Percentiles rank a stretch among this genome's conserved stretches.
These are phyloP conservation scores for Inga laurina DNA, from an alignment of 306 rosid genomes.

Conservation along the genomic window DNA sequence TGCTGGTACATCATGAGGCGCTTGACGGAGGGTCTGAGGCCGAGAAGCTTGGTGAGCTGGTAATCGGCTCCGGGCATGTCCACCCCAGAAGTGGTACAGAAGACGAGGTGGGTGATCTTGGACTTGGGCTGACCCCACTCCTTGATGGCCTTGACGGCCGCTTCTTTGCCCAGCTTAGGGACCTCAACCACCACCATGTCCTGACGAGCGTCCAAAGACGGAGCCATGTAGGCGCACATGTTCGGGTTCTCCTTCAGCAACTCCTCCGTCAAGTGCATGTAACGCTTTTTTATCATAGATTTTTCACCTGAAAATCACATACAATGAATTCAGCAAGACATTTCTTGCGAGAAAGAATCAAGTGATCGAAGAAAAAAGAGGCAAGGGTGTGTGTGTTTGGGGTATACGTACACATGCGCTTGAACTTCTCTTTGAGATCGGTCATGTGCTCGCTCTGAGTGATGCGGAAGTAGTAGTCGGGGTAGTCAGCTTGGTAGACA, in stretches of 20 bases:
- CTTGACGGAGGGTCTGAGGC: slow-evolving; percentile 59
- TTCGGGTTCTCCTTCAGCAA: slow-evolving; percentile 48
- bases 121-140: slow-evolving; percentile 78
- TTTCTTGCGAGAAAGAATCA: background rate
- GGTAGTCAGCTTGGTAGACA: slow-evolving; percentile 48
- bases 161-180: slow-evolving; percentile 62
- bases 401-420: slow-evolving; percentile 57
- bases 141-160: slow-evolving; percentile 51
- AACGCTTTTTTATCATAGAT: slow-evolving; percentile 63
- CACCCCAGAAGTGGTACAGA: slow-evolving; percentile 66
- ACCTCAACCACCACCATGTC: slow-evolving; percentile 65
- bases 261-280: slow-evolving; percentile 60
- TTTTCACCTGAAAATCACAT: slow-evolving; percentile 47
- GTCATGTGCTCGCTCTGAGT: slow-evolving; percentile 67
- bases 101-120: slow-evolving; percentile 58
- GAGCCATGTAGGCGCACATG: slow-evolving; percentile 63
- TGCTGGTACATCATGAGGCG: slow-evolving; percentile 72
- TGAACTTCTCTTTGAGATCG: slow-evolving; percentile 57
- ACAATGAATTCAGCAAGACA: background rate
- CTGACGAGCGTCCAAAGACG: slow-evolving; percentile 61
- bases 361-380: too few species aligned
- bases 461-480: slow-evolving; percentile 66
- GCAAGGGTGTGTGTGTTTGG: background rate
- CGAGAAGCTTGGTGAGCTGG: slow-evolving; percentile 62
- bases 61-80: slow-evolving; percentile 78